Conservation (phyloP, 257 asterid genomes). For the Marsdenia floribunda region DNA sequence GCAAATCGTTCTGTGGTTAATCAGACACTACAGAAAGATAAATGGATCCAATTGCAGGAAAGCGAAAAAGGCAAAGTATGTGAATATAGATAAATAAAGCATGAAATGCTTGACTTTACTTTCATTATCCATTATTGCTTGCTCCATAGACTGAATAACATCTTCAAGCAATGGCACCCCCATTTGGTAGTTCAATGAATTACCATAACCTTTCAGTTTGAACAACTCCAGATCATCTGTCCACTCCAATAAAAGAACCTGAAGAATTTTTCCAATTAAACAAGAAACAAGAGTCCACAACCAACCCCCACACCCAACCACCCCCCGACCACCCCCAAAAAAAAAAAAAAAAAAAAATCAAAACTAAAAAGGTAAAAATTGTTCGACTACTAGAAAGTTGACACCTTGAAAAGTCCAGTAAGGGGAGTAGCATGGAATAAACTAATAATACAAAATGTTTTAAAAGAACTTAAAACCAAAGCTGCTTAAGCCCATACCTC, state of each 20-base stretch:
- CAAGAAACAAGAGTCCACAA: neutral
- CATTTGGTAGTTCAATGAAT: slow-evolving; percentile 83
- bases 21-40: neutral
- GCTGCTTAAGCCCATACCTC: slow-evolving; percentile 46
- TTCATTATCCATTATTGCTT: slow-evolving; percentile 76
- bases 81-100: neutral
- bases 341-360: neutral
- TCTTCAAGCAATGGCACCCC: slow-evolving; percentile 91
- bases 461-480: neutral
- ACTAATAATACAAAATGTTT: neutral
- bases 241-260: slow-evolving; percentile 91
- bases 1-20: neutral
- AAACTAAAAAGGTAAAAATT: neutral
- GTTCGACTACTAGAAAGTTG: neutral
- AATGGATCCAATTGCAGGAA: neutral
- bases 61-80: slow-evolving; percentile 5
- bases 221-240: slow-evolving; percentile 89
- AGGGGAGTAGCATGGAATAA: neutral
- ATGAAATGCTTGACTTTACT: slow-evolving; percentile 26
- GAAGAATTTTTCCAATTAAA: slow-evolving; percentile 18
- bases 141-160: slow-evolving; percentile 88
- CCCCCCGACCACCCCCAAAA: no score
- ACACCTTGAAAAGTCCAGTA: neutral
- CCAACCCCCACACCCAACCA: no score
- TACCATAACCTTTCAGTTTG: slow-evolving; percentile 84